A percentile compares a stretch with the other conserved stretches of the same genome.
phyloP scores from a whole-genome alignment of 2,329 filamentous ascomycete species.

The Aureobasidium pullulans region DNA sequence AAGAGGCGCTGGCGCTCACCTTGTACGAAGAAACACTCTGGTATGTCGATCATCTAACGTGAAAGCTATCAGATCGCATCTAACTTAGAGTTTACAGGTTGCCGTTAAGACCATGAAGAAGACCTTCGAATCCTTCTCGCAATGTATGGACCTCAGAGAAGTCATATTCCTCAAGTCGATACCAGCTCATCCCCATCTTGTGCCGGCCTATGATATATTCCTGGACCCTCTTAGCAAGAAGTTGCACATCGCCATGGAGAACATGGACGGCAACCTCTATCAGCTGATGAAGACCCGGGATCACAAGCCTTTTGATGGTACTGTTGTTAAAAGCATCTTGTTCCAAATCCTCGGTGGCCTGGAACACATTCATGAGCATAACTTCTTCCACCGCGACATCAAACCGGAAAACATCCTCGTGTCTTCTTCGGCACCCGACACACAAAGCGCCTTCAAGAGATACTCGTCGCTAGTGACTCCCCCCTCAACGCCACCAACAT shows the following conservation, averaged over 20 bases:
- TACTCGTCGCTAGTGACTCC: constrained; percentile 93
- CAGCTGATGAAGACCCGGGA: constrained; percentile 98
- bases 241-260: constrained; percentile 97
- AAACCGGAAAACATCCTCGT: constrained; percentile 99
- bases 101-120: constrained; percentile 99
- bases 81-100: constrained; percentile 51
- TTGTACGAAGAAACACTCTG: constrained; percentile 84
- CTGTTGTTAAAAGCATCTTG: constrained; percentile 93
- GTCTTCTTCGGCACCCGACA: constrained; percentile 79
- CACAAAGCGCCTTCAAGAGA: constrained; percentile 75
- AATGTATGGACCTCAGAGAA: constrained; percentile 88
- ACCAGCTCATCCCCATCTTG: constrained; percentile 80
- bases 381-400: constrained; percentile 98
- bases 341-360: constrained; percentile 95
- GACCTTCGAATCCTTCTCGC: constrained; percentile 84
- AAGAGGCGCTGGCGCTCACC: constrained; percentile 77
- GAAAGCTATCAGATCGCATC: constrained; percentile 15
- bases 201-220: constrained; percentile 97
- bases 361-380: constrained; percentile 93
- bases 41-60: constrained; percentile 49
- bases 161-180: constrained; percentile 92
- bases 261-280: constrained; percentile 98
- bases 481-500: constrained; percentile 84
- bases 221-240: constrained; percentile 93
- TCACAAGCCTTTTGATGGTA: constrained; percentile 84